These are phyloP conservation scores for Fusarium algeriense DNA, from an alignment of 2,329 filamentous ascomycete species.

Conservation along the genomic window DNA sequence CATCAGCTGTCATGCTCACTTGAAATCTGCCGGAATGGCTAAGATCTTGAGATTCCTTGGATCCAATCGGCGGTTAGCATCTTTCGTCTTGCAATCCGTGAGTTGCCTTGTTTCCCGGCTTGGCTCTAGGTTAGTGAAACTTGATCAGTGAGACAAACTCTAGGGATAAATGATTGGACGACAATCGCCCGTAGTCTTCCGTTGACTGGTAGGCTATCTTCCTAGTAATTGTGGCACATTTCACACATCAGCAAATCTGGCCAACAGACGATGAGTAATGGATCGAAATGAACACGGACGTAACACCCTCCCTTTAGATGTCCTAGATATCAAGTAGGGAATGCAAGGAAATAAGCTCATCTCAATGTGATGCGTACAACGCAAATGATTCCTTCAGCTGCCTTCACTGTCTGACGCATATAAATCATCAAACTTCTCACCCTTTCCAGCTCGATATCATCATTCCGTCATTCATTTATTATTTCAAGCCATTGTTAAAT, in stretches of 20 bases:
- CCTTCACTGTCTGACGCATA: background rate
- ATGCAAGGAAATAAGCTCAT: background rate
- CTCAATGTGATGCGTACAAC: background rate
- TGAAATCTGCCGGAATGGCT: fast-evolving
- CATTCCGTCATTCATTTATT: background rate
- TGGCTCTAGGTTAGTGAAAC: background rate
- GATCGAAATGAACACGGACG: fast-evolving
- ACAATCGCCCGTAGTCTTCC: background rate
- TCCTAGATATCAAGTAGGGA: no score
- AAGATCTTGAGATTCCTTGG: background rate
- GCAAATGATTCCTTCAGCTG: no score
- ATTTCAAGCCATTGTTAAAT: background rate
- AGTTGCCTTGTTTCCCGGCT: background rate
- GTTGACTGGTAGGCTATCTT: background rate
- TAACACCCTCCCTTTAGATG: background rate
- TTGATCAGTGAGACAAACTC: background rate
- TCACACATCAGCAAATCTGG: background rate
- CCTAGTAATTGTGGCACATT: background rate
- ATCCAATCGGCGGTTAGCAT: background rate
- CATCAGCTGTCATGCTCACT: fast-evolving
- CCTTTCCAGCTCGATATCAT: fast-evolving
- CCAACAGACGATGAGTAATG: background rate
- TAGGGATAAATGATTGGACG: background rate
- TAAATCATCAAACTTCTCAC: background rate
- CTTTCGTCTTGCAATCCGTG: background rate